phyloP scores from a whole-genome alignment of 2,329 filamentous ascomycete genomes.

The Neonectria sp. region DNA sequence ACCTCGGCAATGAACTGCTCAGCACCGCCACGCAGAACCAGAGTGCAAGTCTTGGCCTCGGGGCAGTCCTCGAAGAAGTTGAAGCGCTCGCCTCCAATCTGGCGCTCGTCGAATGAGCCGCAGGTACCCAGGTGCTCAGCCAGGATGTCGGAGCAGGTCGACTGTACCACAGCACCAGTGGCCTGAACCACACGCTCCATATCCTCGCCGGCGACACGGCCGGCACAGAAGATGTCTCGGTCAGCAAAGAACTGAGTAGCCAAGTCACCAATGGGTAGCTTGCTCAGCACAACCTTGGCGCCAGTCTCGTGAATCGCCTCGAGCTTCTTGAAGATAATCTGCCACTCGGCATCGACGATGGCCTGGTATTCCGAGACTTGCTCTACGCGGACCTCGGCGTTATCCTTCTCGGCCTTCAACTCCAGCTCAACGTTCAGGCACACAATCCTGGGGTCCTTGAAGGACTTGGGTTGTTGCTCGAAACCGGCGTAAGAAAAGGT shows the following conservation, averaged over 20 bases:
- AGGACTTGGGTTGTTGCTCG: conserved; percentile 98
- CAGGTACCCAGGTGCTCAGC: conserved; percentile 92
- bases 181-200: conserved; percentile 97
- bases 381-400: conserved; percentile 97
- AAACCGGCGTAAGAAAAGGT: conserved; percentile 99
- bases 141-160: conserved; percentile 96
- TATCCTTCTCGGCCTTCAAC: conserved; percentile 99
- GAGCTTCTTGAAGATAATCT: conserved; percentile 99
- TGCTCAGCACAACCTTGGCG: conserved; percentile 97
- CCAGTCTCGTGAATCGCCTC: conserved; percentile 94
- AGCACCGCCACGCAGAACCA: conserved; percentile 94
- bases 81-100: conserved; percentile 97
- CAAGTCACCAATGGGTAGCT: conserved; percentile 96
- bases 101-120: conserved; percentile 92
- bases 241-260: conserved; percentile 99
- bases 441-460: conserved; percentile 95
- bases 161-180: conserved; percentile 92
- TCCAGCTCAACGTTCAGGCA: conserved; percentile 98
- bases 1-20: conserved; percentile 99
- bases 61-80: conserved; percentile 99
- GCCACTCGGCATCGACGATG: conserved; percentile 99
- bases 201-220: conserved; percentile 90
- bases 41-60: conserved; percentile 94
- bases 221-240: conserved; percentile 97
- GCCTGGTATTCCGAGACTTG: conserved; percentile 99